Evolutionary conservation across 2,329 filamentous ascomycete species (phyloP).

Genomic region (Cladosporium velox): DNA sequence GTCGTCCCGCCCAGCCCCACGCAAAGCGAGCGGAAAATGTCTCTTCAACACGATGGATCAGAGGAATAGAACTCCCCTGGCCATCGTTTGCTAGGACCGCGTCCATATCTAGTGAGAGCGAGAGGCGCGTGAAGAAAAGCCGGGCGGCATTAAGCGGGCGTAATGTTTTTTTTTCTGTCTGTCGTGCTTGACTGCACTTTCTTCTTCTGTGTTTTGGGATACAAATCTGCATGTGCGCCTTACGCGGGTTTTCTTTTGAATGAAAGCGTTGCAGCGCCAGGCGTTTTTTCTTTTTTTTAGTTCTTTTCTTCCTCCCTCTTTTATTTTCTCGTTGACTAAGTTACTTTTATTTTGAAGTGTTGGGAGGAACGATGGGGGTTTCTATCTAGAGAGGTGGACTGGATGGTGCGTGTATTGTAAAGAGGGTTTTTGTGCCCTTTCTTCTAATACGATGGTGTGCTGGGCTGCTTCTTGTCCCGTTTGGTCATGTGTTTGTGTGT

Average conservation of each 20-base stretch:
- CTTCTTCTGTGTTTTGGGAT: neutral
- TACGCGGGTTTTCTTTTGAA: neutral
- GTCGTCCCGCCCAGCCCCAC: slow-evolving; percentile 38
- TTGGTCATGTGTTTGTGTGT: neutral
- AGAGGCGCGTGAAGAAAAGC: neutral
- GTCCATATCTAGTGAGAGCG: neutral
- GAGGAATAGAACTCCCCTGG: slow-evolving; percentile 8
- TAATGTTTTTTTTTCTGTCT: neutral
- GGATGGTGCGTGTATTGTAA: neutral
- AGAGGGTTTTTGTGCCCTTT: neutral
- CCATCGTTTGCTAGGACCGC: neutral
- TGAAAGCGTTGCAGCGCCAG: slow-evolving; percentile 13
- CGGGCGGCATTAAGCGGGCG: neutral
- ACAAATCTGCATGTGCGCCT: neutral
- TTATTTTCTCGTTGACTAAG: neutral
- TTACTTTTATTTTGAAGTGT: neutral
- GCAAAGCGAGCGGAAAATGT: slow-evolving; percentile 13
- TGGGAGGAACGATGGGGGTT: neutral
- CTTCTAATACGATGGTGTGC: neutral
- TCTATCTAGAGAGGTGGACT: neutral
- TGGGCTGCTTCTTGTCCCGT: neutral
- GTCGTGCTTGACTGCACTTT: neutral
- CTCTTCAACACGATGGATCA: neutral
- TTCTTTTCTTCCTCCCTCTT: neutral
- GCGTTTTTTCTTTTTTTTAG: neutral